These are phyloP conservation scores for Aspergillus ochraceus DNA, from an alignment of 2,329 filamentous ascomycete genomes.

Conservation along the genomic window DNA sequence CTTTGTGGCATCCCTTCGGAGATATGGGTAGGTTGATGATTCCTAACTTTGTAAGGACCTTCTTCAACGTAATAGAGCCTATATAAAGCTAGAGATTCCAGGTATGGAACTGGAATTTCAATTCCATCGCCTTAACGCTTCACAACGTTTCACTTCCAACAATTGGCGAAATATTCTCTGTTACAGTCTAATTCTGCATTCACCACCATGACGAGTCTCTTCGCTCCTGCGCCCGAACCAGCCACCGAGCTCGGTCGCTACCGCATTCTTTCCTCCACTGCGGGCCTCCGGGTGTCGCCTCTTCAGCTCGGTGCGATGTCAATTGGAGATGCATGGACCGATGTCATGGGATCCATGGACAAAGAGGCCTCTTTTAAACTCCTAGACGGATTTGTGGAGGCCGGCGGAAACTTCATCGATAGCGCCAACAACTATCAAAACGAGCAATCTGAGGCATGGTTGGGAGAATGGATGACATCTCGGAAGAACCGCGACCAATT, in stretches of 20 bases:
- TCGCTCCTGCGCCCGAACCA: constrained; percentile 49
- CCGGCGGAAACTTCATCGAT: constrained; percentile 74
- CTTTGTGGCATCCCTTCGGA: not conserved
- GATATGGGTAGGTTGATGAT: not conserved
- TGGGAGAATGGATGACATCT: constrained; percentile 70
- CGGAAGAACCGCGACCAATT: constrained; percentile 66
- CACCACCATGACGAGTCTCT: constrained; percentile 28
- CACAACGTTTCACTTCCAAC: not conserved
- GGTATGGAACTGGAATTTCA: not conserved
- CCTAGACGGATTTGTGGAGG: constrained; percentile 64
- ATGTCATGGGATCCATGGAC: constrained; percentile 64
- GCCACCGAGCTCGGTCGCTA: constrained; percentile 65
- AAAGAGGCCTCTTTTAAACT: constrained; percentile 63
- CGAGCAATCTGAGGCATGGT: constrained; percentile 63
- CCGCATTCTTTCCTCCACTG: constrained; percentile 65
- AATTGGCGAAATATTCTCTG: not conserved
- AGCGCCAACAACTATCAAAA: constrained; percentile 69
- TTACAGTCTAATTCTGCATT: not conserved
- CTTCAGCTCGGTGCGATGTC: constrained; percentile 48
- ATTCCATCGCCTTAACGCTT: not conserved
- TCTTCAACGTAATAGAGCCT: not conserved
- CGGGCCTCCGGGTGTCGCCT: constrained; percentile 66
- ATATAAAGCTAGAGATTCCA: not conserved
- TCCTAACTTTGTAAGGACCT: not conserved
- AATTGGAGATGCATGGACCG: constrained; percentile 43